Evolutionary conservation across 1,139 yeast species (phyloP).

Genomic region (Yamadazyma atlantica): DNA sequence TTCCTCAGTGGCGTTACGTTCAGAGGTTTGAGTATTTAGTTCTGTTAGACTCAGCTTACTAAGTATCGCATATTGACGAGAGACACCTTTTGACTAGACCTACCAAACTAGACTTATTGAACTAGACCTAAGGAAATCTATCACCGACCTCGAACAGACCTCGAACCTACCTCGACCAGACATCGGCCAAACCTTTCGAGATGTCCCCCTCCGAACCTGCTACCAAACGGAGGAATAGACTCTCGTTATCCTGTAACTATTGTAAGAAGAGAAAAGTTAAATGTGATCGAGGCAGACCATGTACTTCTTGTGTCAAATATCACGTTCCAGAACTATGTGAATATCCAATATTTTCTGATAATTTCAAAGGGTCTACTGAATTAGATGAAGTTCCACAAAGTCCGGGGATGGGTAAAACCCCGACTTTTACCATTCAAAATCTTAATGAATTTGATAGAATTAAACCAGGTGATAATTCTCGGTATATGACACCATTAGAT

Average conservation of each 20-base stretch:
- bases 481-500: neutral
- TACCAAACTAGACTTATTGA: too few relatives aligned
- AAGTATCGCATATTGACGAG: too few relatives aligned
- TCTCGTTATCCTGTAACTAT: constrained; percentile 39
- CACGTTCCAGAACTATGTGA: constrained; percentile 32
- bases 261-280: constrained; percentile 44
- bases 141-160: too few relatives aligned
- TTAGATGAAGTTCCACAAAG: neutral
- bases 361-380: neutral
- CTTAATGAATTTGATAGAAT: neutral
- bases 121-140: too few relatives aligned
- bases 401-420: neutral
- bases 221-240: constrained; percentile 30
- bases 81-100: too few relatives aligned
- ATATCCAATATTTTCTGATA: constrained; percentile 22
- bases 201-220: constrained; percentile 1
- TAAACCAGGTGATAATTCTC: neutral
- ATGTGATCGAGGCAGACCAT: constrained; percentile 43
- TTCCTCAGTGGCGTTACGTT: too few relatives aligned
- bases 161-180: too few relatives aligned
- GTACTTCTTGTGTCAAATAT: constrained; percentile 41
- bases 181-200: too few relatives aligned
- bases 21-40: too few relatives aligned
- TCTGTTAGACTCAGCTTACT: too few relatives aligned
- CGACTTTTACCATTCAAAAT: constrained; percentile 1